These are phyloP conservation scores for Helminthosporium solani DNA, from an alignment of 2,329 filamentous ascomycete species.

Conservation along the genomic window DNA sequence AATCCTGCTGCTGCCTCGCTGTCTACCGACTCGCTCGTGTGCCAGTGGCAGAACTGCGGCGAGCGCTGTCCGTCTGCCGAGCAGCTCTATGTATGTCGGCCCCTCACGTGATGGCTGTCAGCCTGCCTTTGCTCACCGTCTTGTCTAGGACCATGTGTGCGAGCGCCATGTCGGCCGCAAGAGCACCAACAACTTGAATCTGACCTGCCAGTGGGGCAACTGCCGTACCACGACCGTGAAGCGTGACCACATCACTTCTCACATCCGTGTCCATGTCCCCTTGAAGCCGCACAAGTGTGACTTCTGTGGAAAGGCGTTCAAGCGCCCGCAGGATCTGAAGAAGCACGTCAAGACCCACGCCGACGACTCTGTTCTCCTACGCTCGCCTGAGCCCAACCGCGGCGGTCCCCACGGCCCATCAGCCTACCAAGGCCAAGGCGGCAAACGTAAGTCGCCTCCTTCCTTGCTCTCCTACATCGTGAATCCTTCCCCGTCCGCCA, in stretches of 20 bases:
- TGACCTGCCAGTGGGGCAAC: conserved; percentile 96
- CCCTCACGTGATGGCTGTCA: background rate
- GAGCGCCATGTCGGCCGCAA: conserved; percentile 98
- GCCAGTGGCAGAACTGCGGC: conserved; percentile 64
- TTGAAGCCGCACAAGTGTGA: conserved; percentile 99
- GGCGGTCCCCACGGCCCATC: conserved; percentile 39
- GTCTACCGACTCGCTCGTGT: conserved; percentile 51
- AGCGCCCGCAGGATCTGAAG: conserved; percentile 97
- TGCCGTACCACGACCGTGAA: conserved; percentile 97
- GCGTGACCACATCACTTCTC: conserved; percentile 97
- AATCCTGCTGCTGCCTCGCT: conserved; percentile 32
- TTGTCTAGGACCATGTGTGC: conserved; percentile 93
- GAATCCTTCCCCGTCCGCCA: conserved; percentile 1
- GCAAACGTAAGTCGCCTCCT: conserved; percentile 42
- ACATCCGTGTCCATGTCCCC: conserved; percentile 98
- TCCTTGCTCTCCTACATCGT: conserved; percentile 3
- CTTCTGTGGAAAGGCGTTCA: conserved; percentile 98
- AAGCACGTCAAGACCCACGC: conserved; percentile 99
- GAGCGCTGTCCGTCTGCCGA: conserved; percentile 61
- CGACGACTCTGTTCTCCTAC: conserved; percentile 79
- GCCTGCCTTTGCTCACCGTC: conserved; percentile 18
- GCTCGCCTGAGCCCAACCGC: conserved; percentile 62
- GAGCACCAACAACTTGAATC: conserved; percentile 96
- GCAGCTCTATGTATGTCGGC: conserved; percentile 59
- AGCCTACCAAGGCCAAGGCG: conserved; percentile 38